These are phyloP conservation scores for Penicillium glabrum DNA, from an alignment of 2,329 filamentous ascomycete genomes.

Conservation along the genomic window DNA sequence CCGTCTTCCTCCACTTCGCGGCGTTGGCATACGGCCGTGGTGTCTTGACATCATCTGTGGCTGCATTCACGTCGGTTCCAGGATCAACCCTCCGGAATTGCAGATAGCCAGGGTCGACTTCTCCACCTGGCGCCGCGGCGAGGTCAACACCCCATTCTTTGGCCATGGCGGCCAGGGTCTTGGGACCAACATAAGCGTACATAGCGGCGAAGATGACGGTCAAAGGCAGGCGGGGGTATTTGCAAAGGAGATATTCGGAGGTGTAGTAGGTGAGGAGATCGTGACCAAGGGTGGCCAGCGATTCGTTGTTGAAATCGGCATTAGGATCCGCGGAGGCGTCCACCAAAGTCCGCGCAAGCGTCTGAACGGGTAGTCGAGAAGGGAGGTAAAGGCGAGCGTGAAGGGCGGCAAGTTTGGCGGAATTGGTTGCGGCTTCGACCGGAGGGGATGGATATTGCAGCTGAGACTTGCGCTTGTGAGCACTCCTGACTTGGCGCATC, in stretches of 20 bases:
- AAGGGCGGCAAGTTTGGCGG: slow-evolving; percentile 87
- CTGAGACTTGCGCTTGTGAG: slow-evolving; percentile 31
- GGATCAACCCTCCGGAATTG: slow-evolving; percentile 65
- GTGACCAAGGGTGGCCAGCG: slow-evolving; percentile 76
- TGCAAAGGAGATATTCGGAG: slow-evolving; percentile 81
- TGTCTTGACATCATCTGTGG: slow-evolving; percentile 24
- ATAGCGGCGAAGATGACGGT: slow-evolving; percentile 82
- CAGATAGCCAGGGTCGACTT: slow-evolving; percentile 87
- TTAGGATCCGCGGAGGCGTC: slow-evolving; percentile 80
- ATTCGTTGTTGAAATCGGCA: slow-evolving; percentile 82
- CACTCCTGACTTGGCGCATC: slow-evolving; percentile 22
- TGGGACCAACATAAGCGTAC: slow-evolving; percentile 76
- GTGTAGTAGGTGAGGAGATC: slow-evolving; percentile 87
- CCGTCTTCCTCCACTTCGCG: slow-evolving; percentile 65
- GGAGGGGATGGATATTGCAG: slow-evolving; percentile 68
- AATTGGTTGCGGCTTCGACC: slow-evolving; percentile 64
- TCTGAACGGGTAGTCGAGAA: slow-evolving; percentile 77
- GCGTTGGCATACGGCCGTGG: slow-evolving; percentile 48
- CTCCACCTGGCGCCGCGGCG: slow-evolving; percentile 81
- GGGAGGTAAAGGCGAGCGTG: slow-evolving; percentile 86
- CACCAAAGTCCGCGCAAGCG: slow-evolving; percentile 80
- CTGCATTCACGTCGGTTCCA: slow-evolving; percentile 42
- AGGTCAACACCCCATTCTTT: slow-evolving; percentile 88
- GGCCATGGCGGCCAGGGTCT: slow-evolving; percentile 71
- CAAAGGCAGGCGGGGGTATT: slow-evolving; percentile 88